These are phyloP conservation scores for Pyricularia sp. DNA, from an alignment of 2,329 filamentous ascomycete genomes.

Conservation along the genomic window DNA sequence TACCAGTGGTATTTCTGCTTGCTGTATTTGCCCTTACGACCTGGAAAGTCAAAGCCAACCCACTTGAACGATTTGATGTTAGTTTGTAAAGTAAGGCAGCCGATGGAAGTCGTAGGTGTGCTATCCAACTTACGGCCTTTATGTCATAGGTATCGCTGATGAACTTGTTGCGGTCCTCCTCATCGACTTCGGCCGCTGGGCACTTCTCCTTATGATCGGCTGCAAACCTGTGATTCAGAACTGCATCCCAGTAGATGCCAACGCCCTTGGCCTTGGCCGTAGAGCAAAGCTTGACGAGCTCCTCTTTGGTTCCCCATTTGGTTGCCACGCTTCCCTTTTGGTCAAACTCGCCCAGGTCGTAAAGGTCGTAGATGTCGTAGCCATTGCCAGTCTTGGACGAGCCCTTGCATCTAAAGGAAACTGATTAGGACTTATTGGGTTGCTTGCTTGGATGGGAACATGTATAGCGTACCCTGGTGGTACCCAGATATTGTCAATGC, in stretches of 20 bases:
- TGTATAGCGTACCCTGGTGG: constrained; percentile 38
- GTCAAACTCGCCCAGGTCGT: constrained; percentile 61
- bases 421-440: too few relatives aligned
- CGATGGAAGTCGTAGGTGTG: not conserved
- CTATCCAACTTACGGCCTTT: constrained; percentile 26
- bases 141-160: constrained; percentile 49
- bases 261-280: constrained; percentile 42
- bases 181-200: constrained; percentile 50
- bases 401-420: constrained; percentile 41
- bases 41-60: constrained; percentile 56
- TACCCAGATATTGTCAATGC: constrained; percentile 55
- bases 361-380: constrained; percentile 56
- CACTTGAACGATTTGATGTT: constrained; percentile 49
- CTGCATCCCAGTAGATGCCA: constrained; percentile 57
- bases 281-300: constrained; percentile 40
- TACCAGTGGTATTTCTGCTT: constrained; percentile 54
- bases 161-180: constrained; percentile 43
- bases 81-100: not conserved
- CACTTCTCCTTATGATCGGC: constrained; percentile 54
- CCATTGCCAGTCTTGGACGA: constrained; percentile 51
- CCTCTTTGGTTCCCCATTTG: constrained; percentile 57
- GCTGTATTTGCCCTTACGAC: constrained; percentile 48
- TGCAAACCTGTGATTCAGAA: constrained; percentile 63
- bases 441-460: not conserved
- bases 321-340: constrained; percentile 52